phyloP scores from a whole-genome alignment of 169 alveolate species.

The Amoebophrya sp. region DNA sequence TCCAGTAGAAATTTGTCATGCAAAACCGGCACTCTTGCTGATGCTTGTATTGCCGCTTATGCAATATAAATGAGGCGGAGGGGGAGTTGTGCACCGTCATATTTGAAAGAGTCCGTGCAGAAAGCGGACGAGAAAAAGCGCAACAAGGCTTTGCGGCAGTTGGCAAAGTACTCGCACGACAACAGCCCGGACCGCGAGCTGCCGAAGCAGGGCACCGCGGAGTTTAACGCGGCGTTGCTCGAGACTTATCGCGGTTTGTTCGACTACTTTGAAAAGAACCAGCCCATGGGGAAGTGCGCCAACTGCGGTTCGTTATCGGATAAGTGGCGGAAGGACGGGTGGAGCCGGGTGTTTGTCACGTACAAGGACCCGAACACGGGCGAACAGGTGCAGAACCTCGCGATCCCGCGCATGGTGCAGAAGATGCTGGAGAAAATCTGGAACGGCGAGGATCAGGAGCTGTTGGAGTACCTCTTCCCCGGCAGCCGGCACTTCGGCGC shows the following conservation, averaged over 20 bases:
- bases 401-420: neutral
- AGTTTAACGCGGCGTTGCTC: neutral
- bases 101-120: neutral
- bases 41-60: too few species aligned
- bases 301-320: neutral
- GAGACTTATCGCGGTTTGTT: neutral
- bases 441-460: neutral
- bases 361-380: neutral
- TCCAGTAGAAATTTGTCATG: too few species aligned
- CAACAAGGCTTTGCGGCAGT: neutral
- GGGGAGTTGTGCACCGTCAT: neutral
- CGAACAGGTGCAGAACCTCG: neutral
- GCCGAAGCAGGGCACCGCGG: neutral
- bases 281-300: slow-evolving; percentile 20
- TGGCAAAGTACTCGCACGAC: neutral
- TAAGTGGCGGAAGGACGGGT: neutral
- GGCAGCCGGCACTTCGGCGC: neutral
- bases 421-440: neutral
- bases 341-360: neutral
- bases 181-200: neutral
- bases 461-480: neutral
- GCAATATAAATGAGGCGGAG: too few species aligned
- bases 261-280: neutral
- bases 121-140: neutral
- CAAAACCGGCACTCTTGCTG: too few species aligned